Conservation (phyloP, 768 basidiomycete species). For the Lentinula detonsa region DNA sequence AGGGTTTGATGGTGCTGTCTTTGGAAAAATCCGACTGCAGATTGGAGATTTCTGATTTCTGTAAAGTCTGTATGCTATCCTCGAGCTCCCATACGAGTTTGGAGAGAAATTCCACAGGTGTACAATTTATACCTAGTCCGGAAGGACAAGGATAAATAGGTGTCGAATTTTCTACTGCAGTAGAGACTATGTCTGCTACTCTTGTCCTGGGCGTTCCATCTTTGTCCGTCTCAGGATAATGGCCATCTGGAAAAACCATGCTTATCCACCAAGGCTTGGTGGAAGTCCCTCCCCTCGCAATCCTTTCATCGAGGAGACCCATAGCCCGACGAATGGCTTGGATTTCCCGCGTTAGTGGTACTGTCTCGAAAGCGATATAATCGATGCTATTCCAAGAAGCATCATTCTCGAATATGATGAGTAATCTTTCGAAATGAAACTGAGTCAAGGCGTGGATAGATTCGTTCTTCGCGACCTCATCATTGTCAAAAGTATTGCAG, state of each 20-base stretch:
- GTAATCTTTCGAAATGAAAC: slow-evolving; percentile 62
- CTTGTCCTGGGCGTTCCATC: slow-evolving; percentile 17
- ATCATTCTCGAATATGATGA: slow-evolving; percentile 41
- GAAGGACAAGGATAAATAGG: slow-evolving; percentile 28
- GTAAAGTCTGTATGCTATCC: slow-evolving; percentile 10
- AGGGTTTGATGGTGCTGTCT: slow-evolving; percentile 24
- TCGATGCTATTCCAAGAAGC: slow-evolving; percentile 53
- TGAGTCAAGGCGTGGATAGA: slow-evolving; percentile 47
- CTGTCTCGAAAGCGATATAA: slow-evolving; percentile 71
- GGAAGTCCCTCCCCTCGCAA: not conserved
- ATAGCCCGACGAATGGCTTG: slow-evolving; percentile 61
- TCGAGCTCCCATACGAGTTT: slow-evolving; percentile 20
- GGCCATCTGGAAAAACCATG: slow-evolving; percentile 51
- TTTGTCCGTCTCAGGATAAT: slow-evolving; percentile 32
- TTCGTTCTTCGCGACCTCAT: slow-evolving; percentile 22
- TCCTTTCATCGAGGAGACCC: slow-evolving; percentile 22
- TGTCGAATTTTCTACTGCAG: slow-evolving; percentile 25
- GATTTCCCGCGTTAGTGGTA: slow-evolving; percentile 64
- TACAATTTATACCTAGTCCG: slow-evolving; percentile 76
- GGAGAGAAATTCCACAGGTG: slow-evolving; percentile 38
- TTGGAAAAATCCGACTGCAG: not conserved
- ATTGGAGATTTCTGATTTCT: slow-evolving; percentile 20
- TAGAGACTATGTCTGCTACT: slow-evolving; percentile 35
- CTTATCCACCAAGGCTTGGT: slow-evolving; percentile 74
- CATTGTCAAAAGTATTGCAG: slow-evolving; percentile 34